Evolutionary conservation across 495 filamentous ascomycete genomes (phyloP).

Genomic region (Xylaria castorea): DNA sequence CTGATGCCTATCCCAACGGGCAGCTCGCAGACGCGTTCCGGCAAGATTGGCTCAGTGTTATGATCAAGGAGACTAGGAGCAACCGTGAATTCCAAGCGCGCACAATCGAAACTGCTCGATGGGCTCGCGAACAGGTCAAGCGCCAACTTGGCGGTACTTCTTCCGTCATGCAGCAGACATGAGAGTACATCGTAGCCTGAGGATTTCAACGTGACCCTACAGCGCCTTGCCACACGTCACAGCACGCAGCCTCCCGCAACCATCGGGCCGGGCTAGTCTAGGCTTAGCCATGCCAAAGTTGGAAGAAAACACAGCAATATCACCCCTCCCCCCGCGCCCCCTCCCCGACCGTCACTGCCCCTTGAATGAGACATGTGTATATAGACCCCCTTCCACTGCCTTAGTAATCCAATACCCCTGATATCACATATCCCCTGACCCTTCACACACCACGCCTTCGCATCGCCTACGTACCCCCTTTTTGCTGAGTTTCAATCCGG

Average conservation of each 20-base stretch:
- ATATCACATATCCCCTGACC: constrained; percentile 29
- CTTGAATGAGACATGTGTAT: constrained; percentile 38
- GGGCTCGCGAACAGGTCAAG: constrained; percentile 97
- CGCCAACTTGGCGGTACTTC: constrained; percentile 71
- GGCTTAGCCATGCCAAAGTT: constrained; percentile 40
- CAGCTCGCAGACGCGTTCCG: constrained; percentile 84
- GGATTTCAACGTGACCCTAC: constrained; percentile 10
- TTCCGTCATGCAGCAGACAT: constrained; percentile 55
- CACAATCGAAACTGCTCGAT: constrained; percentile 92
- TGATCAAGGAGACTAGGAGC: constrained; percentile 85
- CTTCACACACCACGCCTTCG: constrained; percentile 19
- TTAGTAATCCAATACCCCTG: constrained; percentile 41
- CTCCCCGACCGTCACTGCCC: constrained; percentile 6
- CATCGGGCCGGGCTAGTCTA: constrained; percentile 33
- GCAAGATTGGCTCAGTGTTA: constrained; percentile 82
- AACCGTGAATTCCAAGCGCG: constrained; percentile 83
- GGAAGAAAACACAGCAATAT: constrained; percentile 43
- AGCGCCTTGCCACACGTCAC: constrained; percentile 30
- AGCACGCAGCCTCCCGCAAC: constrained; percentile 42
- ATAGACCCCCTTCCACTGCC: constrained; percentile 37
- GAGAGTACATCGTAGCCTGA: constrained; percentile 32
- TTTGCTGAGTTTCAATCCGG: constrained; percentile 47
- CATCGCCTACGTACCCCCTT: constrained; percentile 33
- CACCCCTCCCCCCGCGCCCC: constrained; percentile 22
- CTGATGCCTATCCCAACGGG: constrained; percentile 90